A percentile compares a stretch with the other conserved stretches of the same genome.
Conservation (phyloP, 257 asterid species). For the Solanum etuberosum region DNA sequence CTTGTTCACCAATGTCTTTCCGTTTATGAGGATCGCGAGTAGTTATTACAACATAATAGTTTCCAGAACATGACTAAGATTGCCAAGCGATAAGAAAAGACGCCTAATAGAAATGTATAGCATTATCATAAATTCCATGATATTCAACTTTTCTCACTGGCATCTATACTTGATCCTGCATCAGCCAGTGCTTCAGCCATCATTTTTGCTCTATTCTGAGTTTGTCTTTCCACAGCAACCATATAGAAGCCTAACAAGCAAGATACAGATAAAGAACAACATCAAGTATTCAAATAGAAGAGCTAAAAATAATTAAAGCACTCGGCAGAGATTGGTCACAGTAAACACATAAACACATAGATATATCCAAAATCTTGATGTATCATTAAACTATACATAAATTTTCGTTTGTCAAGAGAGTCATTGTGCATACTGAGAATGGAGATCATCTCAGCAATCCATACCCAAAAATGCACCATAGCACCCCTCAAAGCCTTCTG, state of each 20-base stretch:
- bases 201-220: slow-evolving; percentile 61
- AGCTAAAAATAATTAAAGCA: neutral
- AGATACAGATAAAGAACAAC: neutral
- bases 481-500: neutral
- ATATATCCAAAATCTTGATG: neutral
- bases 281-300: neutral
- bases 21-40: neutral
- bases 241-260: slow-evolving; percentile 57
- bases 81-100: neutral
- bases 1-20: neutral
- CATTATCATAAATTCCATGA: neutral
- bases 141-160: slow-evolving; percentile 21
- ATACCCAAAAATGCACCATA: neutral
- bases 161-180: slow-evolving; percentile 34
- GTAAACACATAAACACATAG: neutral
- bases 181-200: slow-evolving; percentile 52
- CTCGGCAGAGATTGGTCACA: neutral
- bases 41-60: neutral
- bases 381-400: neutral
- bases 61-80: neutral
- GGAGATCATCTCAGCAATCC: neutral
- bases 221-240: slow-evolving; percentile 83
- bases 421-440: neutral
- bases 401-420: neutral
- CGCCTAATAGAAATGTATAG: neutral